Conservation (phyloP, 257 asterid genomes). For the Salvia miltiorrhiza region DNA sequence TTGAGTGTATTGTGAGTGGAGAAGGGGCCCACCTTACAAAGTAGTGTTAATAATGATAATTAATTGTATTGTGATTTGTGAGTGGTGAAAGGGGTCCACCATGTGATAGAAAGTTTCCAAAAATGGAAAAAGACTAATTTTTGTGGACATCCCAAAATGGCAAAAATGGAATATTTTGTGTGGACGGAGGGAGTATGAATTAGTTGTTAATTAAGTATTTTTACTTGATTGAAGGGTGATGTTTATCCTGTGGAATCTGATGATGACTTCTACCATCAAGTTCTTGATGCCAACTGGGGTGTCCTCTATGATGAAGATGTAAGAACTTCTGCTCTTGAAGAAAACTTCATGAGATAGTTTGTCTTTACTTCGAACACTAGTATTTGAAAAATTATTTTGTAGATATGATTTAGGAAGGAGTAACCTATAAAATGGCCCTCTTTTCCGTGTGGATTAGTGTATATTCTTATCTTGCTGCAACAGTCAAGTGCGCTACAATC, state of each 20-base stretch:
- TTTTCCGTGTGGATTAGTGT: slow-evolving; percentile 5
- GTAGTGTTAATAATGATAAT: too few relatives aligned
- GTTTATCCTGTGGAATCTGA: slow-evolving; percentile 84
- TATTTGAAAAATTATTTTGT: slow-evolving; percentile 3
- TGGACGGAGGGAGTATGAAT: too few relatives aligned
- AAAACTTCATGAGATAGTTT: slow-evolving; percentile 11
- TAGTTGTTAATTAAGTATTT: slow-evolving; percentile 9
- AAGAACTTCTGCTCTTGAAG: slow-evolving; percentile 29
- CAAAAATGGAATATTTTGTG: too few relatives aligned
- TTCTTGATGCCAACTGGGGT: slow-evolving; percentile 93
- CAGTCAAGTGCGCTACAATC: slow-evolving; percentile 81
- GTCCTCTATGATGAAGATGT: slow-evolving; percentile 72
- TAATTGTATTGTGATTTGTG: too few relatives aligned
- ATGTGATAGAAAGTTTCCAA: too few relatives aligned
- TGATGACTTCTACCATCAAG: slow-evolving; percentile 51
- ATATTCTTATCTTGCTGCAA: slow-evolving; percentile 22
- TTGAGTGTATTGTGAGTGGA: too few relatives aligned
- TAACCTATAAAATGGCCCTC: slow-evolving; percentile 1
- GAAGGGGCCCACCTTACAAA: too few relatives aligned
- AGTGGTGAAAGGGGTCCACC: too few relatives aligned
- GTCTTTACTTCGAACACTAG: not conserved
- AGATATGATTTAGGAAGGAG: not conserved
- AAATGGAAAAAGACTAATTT: too few relatives aligned
- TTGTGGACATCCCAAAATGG: too few relatives aligned
- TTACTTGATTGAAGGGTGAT: slow-evolving; percentile 61